These are phyloP conservation scores for Gnomoniopsis smithogilvyi DNA, from an alignment of 2,329 filamentous ascomycete species.

Conservation along the genomic window DNA sequence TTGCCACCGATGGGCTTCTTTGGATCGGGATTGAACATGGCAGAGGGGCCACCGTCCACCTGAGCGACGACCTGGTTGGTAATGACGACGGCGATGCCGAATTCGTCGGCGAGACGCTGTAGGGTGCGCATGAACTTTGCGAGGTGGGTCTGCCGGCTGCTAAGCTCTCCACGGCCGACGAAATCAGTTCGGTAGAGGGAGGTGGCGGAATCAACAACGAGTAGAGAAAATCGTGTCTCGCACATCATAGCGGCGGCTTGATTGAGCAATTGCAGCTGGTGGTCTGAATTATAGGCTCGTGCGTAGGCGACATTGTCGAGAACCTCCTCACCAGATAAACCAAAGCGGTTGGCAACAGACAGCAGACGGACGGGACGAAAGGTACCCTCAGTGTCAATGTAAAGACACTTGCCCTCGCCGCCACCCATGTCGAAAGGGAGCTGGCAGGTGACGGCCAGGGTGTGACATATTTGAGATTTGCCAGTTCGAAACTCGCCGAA, in stretches of 20 bases:
- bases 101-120: constrained; percentile 75
- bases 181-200: constrained; percentile 96
- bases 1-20: constrained; percentile 99
- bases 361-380: constrained; percentile 90
- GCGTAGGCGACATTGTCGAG: constrained; percentile 98
- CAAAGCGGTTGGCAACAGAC: constrained; percentile 90
- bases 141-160: constrained; percentile 84
- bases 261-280: constrained; percentile 91
- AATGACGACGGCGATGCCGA: constrained; percentile 97
- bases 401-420: constrained; percentile 95
- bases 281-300: constrained; percentile 96
- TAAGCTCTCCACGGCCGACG: constrained; percentile 91
- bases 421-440: constrained; percentile 98
- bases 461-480: constrained; percentile 98
- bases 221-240: constrained; percentile 92
- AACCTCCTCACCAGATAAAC: constrained; percentile 93
- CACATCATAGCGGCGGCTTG: constrained; percentile 99
- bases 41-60: constrained; percentile 90
- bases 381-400: constrained; percentile 97
- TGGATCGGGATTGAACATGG: constrained; percentile 97
- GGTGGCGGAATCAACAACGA: constrained; percentile 95
- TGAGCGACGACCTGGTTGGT: constrained; percentile 99
- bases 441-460: constrained; percentile 96
- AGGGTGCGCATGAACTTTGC: constrained; percentile 86
- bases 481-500: constrained; percentile 98